phyloP scores from a whole-genome alignment of 225 moss, liverwort and hornwort genomes.

The Climacium dendroides region DNA sequence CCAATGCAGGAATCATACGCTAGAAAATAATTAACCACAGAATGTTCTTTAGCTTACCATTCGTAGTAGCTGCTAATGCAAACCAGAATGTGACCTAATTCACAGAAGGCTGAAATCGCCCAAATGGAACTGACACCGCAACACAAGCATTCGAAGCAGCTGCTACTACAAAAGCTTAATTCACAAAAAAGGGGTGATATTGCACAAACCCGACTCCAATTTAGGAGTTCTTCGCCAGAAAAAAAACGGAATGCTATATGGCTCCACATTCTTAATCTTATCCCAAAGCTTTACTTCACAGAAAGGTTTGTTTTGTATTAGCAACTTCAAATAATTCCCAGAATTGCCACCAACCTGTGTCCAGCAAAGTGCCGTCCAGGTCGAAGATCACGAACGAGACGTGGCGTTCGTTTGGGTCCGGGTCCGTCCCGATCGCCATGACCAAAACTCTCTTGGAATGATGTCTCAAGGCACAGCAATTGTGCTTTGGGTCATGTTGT shows the following conservation, averaged over 20 bases:
- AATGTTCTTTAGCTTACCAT: background rate
- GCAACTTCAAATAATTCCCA: background rate
- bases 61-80: background rate
- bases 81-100: background rate
- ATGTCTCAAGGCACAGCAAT: background rate
- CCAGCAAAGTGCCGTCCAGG: slow-evolving; percentile 69
- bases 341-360: slow-evolving; percentile 22
- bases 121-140: background rate
- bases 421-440: background rate
- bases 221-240: background rate
- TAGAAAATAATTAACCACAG: background rate
- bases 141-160: background rate
- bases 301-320: background rate
- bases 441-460: background rate
- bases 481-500: too few species aligned
- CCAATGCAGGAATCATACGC: background rate
- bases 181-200: background rate
- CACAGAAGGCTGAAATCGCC: background rate
- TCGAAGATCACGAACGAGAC: slow-evolving; percentile 39
- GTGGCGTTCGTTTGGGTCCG: background rate
- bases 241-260: background rate
- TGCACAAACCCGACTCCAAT: background rate
- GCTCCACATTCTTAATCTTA: background rate
- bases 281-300: background rate
- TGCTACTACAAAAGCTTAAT: background rate